Percentiles rank a stretch among this genome's conserved stretches.
Conservation (phyloP, 1,139 yeast genomes). For the Blastobotrys aristatus region DNA sequence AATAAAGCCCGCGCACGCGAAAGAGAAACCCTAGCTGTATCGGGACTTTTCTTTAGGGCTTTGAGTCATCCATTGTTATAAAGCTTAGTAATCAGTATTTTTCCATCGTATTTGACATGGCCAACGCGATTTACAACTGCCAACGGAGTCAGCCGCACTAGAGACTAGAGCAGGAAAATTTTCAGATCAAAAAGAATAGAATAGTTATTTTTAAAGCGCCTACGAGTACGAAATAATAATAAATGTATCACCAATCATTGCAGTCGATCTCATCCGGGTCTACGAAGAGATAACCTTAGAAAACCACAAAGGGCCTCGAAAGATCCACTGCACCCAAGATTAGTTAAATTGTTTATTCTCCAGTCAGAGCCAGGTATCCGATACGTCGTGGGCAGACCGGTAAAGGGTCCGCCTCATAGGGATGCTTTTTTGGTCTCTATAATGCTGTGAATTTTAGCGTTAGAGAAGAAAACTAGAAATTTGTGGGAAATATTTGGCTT, state of each 20-base stretch:
- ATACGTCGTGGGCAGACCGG: constrained; percentile 37
- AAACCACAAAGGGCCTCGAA: constrained; percentile 24
- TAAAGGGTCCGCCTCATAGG: constrained; percentile 38
- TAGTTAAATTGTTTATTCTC: constrained; percentile 29
- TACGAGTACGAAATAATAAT: no score
- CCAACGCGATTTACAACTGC: no score
- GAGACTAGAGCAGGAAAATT: no score
- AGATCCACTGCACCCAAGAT: constrained; percentile 42
- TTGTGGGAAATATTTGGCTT: neutral
- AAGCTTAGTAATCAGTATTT: no score
- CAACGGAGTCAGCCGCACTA: no score
- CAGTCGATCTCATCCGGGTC: constrained; percentile 40
- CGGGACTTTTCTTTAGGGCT: no score
- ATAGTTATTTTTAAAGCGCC: no score
- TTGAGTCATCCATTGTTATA: no score
- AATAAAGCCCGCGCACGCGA: no score
- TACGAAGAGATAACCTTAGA: constrained; percentile 40
- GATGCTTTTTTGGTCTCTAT: constrained; percentile 30
- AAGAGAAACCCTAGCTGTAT: no score
- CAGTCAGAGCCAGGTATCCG: constrained; percentile 32
- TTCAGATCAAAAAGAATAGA: no score
- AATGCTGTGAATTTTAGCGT: constrained; percentile 34
- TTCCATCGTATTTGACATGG: no score
- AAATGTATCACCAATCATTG: constrained; percentile 38
- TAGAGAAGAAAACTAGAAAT: constrained; percentile 17